Base-by-base conservation (phyloP, 306 rosid species). In the Vicia faba region DNA sequence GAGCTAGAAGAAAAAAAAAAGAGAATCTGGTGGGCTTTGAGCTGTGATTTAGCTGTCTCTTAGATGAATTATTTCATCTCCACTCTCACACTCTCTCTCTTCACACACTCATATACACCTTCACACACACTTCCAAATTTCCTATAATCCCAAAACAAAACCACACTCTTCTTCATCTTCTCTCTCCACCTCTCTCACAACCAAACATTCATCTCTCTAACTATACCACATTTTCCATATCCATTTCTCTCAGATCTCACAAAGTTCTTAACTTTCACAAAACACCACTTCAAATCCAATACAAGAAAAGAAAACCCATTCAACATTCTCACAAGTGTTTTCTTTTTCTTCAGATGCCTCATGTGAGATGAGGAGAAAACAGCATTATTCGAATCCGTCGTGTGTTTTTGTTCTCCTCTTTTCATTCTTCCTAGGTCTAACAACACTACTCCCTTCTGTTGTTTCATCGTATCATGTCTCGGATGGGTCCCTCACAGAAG, bases 1-100 rank as follows among this genome's bases (percentile, higher is more conserved):
- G 19, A n/a, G 25, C 13, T 31, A 61, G 31, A 15, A 62, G 58
- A 15, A 10, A 11, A 20, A 69, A 11, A 19, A 48, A 19, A 46
- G 7, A 15, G 74, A 78, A 66, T 79, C 77, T 84, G 91, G 91
- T 85, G 95, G 89, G 89, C 73, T 83, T 86, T 81, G 91, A 91
- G 96, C 96, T 91, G 91, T 87, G 85, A 86, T 77, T 44, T 91
- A 88, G 97, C 97, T 91, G 97, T 84, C 88, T 58, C 44, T 69
- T 74, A 41, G 84, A 70, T 75, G 85, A 33, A 75, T 85, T 79
- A 82, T 79, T 76, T 68, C 65, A 71, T 48, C 71, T 62, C 46
- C 83, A 8, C 59, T 51, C 58, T 2, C 65, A 4, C 13, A 12
- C 39, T 63, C 66, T 41, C 49, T 40, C 68, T 67, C 74, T 15